A percentile compares a stretch with the other conserved stretches of the same genome.
Evolutionary conservation across 768 basidiomycete genomes (phyloP).

Genomic region (Boletus sp.): DNA sequence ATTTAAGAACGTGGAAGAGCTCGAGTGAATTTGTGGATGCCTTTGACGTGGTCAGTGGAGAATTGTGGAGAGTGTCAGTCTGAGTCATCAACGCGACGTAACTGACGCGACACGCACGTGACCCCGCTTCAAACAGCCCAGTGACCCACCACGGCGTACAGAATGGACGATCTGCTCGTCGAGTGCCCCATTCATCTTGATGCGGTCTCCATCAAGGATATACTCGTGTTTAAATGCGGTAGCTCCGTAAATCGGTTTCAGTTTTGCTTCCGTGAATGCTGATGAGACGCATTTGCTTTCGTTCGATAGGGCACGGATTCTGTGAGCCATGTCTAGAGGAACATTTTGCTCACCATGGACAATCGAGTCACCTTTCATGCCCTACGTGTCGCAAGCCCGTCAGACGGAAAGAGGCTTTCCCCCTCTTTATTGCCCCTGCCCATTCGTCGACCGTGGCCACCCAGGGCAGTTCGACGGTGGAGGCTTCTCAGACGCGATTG

Average conservation of each 20-base stretch:
- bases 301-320: slow-evolving; percentile 31
- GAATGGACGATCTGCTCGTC: slow-evolving; percentile 23
- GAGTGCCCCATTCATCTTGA: slow-evolving; percentile 35
- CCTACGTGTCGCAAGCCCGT: slow-evolving; percentile 33
- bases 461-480: slow-evolving; percentile 1
- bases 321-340: slow-evolving; percentile 29
- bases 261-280: slow-evolving; percentile 5
- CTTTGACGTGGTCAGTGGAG: neutral
- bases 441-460: slow-evolving; percentile 3
- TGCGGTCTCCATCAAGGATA: slow-evolving; percentile 25
- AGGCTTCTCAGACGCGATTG: slow-evolving; percentile 9
- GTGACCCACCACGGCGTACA: neutral
- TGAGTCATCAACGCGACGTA: neutral
- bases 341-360: slow-evolving; percentile 15
- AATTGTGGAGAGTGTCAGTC: too few relatives aligned
- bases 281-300: slow-evolving; percentile 11
- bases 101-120: neutral
- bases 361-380: slow-evolving; percentile 13
- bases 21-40: too few relatives aligned
- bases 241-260: slow-evolving; percentile 8
- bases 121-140: neutral
- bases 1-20: neutral
- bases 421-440: slow-evolving; percentile 26
- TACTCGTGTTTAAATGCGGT: slow-evolving; percentile 33
- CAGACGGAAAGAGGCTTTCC: slow-evolving; percentile 26